Evolutionary conservation across 805 yeast species (phyloP).

Genomic region (Kurtzmaniella cleridarum): DNA sequence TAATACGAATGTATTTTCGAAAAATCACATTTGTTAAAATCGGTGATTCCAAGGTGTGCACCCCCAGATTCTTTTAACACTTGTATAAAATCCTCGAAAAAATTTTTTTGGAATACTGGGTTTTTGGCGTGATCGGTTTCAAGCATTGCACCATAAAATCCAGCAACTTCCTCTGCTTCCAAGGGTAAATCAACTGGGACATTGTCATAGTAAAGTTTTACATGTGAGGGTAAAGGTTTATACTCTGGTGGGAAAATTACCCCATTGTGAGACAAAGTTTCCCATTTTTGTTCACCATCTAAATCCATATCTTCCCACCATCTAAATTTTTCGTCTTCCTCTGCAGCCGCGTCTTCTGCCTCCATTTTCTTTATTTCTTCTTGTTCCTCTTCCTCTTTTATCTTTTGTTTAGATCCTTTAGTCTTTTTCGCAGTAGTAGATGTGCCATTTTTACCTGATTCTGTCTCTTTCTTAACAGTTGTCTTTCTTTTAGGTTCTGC

Average conservation of each 20-base stretch:
- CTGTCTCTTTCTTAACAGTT: conserved; percentile 1
- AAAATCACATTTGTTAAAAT: conserved; percentile 74
- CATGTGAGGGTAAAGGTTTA: conserved; percentile 74
- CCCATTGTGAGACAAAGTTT: conserved; percentile 79
- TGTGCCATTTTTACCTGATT: conserved; percentile 1
- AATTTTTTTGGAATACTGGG: conserved; percentile 80
- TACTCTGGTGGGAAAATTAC: conserved; percentile 92
- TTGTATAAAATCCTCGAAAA: conserved; percentile 69
- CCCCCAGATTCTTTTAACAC: conserved; percentile 73
- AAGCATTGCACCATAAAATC: conserved; percentile 84
- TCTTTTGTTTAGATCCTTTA: conserved; percentile 5
- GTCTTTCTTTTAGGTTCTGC: conserved; percentile 5
- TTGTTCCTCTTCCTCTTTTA: conserved; percentile 7
- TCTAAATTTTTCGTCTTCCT: conserved; percentile 55
- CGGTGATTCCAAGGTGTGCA: conserved; percentile 37
- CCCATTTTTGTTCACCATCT: conserved; percentile 82
- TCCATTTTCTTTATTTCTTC: conserved; percentile 10
- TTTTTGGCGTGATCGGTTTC: conserved; percentile 86
- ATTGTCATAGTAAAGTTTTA: conserved; percentile 72
- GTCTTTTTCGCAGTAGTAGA: conserved; percentile 1
- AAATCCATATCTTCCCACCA: conserved; percentile 83
- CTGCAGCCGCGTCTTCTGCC: conserved; percentile 14
- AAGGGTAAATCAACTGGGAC: conserved; percentile 68
- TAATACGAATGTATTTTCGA: conserved; percentile 65
- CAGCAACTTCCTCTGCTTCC: conserved; percentile 95